Evolutionary conservation across 2,329 filamentous ascomycete species (phyloP), one percentile per base, ranked within the genome.

Genomic region (Beauveria sp.): DNA sequence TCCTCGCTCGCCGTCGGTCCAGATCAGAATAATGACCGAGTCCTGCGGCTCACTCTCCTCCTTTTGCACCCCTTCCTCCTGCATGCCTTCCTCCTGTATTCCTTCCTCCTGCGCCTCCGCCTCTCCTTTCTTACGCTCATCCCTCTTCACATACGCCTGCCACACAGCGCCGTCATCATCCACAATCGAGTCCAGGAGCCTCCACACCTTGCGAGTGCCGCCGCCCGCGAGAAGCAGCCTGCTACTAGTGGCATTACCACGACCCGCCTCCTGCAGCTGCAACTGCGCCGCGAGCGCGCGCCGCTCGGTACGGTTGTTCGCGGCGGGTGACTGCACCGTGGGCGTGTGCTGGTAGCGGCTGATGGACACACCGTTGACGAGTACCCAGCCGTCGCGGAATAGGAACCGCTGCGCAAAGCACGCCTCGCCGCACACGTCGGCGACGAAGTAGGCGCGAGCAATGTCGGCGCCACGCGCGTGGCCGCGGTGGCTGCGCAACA

Each of bases 341-440:
- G 76, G 69, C 2, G 74, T 74, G 58, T 75, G 72, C 0, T 73
- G 72, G 65, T 80, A 78, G 53, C 78, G 72, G 46, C 72, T 74
- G 62, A 81, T 72, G 34, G 77, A 76, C 66, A 78, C 72, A 5
- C 79, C 79, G 64, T 80, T 80, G 49, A 79, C 74, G 5, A 81
- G 71, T 4, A 80, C 71, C 79, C 79, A 81, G 66, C 74, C 72
- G 66, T 79, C 77, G 45, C 67, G 70, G 67, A 80, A 80, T 38
- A 71, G 67, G 63, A 78, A 80, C 7, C 77, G 75, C 66, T 80
- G 77, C 64, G 80, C 72, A 67, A 79, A 80, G 65, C 78, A 80
- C 12, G 72, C 70, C 59, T 79, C 77, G 22, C 79, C 78, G 65
- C 78, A 79, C 9, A 73, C 68, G 28, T 75, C 73, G 0, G 77